Percentiles rank a stretch among this genome's conserved stretches.
Evolutionary conservation across 331 rosid species (phyloP).

Genomic region (Quercus lobata): DNA sequence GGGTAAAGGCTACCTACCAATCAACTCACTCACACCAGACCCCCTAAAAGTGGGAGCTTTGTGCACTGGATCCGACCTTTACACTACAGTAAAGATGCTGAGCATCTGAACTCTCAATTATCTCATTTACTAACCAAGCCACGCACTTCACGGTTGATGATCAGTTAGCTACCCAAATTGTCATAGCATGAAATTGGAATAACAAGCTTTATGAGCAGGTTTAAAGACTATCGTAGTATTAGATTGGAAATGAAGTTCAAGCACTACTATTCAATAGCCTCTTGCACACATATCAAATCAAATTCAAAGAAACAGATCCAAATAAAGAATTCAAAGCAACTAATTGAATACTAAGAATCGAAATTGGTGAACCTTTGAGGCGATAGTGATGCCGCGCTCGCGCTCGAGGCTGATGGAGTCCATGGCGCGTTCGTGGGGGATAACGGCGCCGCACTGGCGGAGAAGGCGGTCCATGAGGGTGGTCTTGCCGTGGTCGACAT

Average conservation of each 20-base stretch:
- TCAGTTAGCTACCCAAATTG: background rate
- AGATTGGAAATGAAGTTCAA: background rate
- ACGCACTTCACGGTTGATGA: background rate
- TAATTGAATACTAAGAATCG: background rate
- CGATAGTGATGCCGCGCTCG: constrained; percentile 93
- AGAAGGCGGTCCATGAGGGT: constrained; percentile 98
- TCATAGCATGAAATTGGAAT: background rate
- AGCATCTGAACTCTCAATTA: background rate
- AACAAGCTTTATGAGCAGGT: background rate
- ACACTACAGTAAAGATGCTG: background rate
- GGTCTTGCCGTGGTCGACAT: constrained; percentile 98
- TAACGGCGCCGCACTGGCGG: constrained; percentile 98
- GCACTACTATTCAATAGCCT: background rate
- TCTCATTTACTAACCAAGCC: background rate
- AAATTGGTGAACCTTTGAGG: constrained; percentile 62
- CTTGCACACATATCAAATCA: background rate
- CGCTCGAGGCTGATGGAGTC: constrained; percentile 83
- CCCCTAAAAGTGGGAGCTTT: too few species aligned
- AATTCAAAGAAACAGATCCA: background rate
- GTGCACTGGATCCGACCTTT: too few species aligned
- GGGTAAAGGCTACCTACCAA: too few species aligned
- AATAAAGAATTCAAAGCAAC: background rate
- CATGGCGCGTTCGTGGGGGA: constrained; percentile 98
- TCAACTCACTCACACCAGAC: too few species aligned
- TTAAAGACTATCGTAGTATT: too few species aligned